A percentile compares a stretch with the other conserved stretches of the same genome.
These are phyloP conservation scores for Cryptococcus deneoformans DNA, from an alignment of 1,284 basidiomycete species.

Conservation along the genomic window DNA sequence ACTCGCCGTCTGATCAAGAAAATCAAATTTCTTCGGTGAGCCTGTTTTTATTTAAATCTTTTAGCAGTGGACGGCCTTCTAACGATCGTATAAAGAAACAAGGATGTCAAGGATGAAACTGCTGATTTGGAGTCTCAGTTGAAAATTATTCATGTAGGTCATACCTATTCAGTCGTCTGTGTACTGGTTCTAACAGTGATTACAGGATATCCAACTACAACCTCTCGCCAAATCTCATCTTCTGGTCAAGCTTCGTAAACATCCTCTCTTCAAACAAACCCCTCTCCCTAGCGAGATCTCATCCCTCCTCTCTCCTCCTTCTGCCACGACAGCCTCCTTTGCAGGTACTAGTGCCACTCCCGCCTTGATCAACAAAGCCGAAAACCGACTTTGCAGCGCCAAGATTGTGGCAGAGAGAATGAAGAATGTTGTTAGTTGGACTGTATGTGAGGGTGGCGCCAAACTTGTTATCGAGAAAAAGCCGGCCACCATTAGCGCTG, in stretches of 20 bases:
- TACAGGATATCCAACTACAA: slow-evolving; percentile 62
- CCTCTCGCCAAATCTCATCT: slow-evolving; percentile 62
- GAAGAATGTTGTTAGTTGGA: slow-evolving; percentile 55
- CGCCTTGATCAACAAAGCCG: slow-evolving; percentile 58
- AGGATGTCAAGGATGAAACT: slow-evolving; percentile 49
- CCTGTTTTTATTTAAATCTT: too few species aligned
- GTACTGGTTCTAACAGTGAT: background rate
- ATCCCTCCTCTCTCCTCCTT: slow-evolving; percentile 23
- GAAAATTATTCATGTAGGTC: slow-evolving; percentile 61
- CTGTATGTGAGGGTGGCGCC: slow-evolving; percentile 40
- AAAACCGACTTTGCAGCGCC: slow-evolving; percentile 70
- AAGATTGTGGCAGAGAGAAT: slow-evolving; percentile 68
- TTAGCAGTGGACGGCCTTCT: too few species aligned
- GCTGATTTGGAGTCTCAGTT: slow-evolving; percentile 64
- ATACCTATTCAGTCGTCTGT: background rate
- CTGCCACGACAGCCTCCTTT: background rate
- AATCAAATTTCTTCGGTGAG: slow-evolving; percentile 66
- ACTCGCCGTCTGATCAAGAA: slow-evolving; percentile 78
- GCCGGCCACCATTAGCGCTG: slow-evolving; percentile 11
- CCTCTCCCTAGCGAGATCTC: slow-evolving; percentile 46
- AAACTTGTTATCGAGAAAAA: slow-evolving; percentile 27
- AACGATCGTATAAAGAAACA: slow-evolving; percentile 28
- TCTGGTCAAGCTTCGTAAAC: slow-evolving; percentile 69
- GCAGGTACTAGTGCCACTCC: slow-evolving; percentile 6
- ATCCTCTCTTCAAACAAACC: slow-evolving; percentile 53